These are phyloP conservation scores for Boletus rubroflammeus DNA, from an alignment of 768 basidiomycete species.

Conservation along the genomic window DNA sequence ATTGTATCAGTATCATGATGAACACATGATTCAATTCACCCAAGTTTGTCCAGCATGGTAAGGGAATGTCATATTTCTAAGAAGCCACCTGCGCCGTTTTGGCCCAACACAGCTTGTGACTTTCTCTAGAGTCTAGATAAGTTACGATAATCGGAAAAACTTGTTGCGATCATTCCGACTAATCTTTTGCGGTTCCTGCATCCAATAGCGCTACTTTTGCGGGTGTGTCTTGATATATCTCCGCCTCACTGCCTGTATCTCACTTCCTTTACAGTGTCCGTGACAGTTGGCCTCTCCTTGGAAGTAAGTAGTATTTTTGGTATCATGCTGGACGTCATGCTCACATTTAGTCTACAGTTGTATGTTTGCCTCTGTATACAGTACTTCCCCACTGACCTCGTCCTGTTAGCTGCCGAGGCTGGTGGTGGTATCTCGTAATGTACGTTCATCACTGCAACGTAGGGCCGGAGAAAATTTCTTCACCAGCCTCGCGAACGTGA, in stretches of 20 bases:
- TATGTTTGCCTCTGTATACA: not conserved
- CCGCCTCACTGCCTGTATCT: not conserved
- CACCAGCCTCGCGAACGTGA: constrained; percentile 1
- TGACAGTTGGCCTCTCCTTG: not conserved
- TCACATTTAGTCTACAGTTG: not conserved
- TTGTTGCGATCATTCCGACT: not conserved
- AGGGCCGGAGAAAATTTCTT: constrained; percentile 4
- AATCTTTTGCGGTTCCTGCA: not conserved
- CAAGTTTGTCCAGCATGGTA: no score
- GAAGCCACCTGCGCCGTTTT: no score
- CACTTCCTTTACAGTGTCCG: not conserved
- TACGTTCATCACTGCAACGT: not conserved
- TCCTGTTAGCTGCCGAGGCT: not conserved
- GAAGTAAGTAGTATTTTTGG: not conserved
- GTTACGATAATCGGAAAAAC: no score
- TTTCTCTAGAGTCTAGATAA: no score
- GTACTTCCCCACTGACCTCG: not conserved
- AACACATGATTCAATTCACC: no score
- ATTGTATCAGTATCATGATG: no score
- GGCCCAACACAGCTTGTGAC: no score
- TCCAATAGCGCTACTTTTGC: not conserved
- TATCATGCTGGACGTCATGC: not conserved
- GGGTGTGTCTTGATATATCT: not conserved
- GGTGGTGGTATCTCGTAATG: not conserved
- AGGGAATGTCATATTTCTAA: no score